Evolutionary conservation across 1,284 basidiomycete genomes (phyloP), one percentile per base, ranked within the genome.

Genomic region (Stereum hirsutum): DNA sequence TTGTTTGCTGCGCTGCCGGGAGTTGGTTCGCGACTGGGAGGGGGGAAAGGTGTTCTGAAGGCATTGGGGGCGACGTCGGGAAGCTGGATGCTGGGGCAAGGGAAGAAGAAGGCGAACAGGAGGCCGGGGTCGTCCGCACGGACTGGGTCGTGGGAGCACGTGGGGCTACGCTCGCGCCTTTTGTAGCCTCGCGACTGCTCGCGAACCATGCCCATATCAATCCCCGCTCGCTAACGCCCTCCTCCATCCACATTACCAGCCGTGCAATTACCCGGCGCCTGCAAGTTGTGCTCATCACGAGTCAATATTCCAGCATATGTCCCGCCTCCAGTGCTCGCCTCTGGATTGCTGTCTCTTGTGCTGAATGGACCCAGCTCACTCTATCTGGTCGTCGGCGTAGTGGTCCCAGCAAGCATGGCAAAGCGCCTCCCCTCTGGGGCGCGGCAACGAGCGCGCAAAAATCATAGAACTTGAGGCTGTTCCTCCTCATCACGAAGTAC

Each of bases 21-120:
- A 48, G 52, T 19, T 54, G 57, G 6, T 24, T 43, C 33, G 51
- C 49, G 39, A 49, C 49, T 47, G 56, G 47, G 41, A 56, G 52
- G 41, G 52, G 46, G 20, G 54, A 48, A 36, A 55, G 49, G 43
- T 59, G 59, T 50, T 59, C 61, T 47, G 60, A 58, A 49, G 63
- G 63, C 63, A 65, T 66, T 45, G 51, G 46, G 38, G 44, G 41
- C 42, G 38, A 21, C 38, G 46, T 35, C 41, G 36, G 41, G 44
- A 25, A 31, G 31, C 43, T 34, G 33, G 39, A 37, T 35, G 49
- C 36, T 33, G 45, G 42, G 41, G 42, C 45, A 46, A 49, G 50
- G 38, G 42, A 46, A 36, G 50, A 45, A 45, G 48, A 41, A 20
- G 30, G 43, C n/a, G 20, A 6, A 19, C 23, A 5, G 19, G 36